These are phyloP conservation scores for Chlamydomonas sphaeroides DNA, from an alignment of 139 green algal genomes.

Conservation along the genomic window DNA sequence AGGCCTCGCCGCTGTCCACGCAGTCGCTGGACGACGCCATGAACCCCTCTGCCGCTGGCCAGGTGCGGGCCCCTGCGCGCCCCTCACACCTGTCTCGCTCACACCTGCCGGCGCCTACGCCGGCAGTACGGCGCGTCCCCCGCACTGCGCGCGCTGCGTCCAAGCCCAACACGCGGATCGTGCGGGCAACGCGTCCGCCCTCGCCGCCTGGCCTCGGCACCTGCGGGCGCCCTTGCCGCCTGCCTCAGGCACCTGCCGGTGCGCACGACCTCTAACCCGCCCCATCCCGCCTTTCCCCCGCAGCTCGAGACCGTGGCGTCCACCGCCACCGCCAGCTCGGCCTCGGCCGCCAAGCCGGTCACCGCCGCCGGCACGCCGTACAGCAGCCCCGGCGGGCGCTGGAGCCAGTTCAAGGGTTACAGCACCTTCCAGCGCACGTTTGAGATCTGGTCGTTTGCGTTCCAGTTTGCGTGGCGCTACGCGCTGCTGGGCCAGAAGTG, in stretches of 20 bases:
- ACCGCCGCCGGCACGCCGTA: conserved; percentile 72
- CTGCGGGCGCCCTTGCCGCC: too few species aligned
- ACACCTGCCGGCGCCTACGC: too few species aligned
- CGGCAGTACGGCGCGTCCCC: too few species aligned
- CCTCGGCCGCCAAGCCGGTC: neutral
- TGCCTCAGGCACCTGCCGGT: too few species aligned
- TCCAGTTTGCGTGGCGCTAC: conserved; percentile 86
- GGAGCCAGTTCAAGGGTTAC: conserved; percentile 80
- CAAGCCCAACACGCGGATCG: too few species aligned
- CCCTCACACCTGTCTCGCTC: too few species aligned
- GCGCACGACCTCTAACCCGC: too few species aligned
- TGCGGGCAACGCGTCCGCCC: too few species aligned
- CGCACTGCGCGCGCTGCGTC: too few species aligned
- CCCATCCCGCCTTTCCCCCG: too few species aligned
- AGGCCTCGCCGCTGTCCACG: neutral
- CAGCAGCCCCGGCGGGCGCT: conserved; percentile 69
- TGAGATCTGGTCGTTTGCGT: conserved; percentile 74
- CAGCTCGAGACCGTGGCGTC: conserved; percentile 70
- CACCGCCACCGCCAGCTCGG: neutral
- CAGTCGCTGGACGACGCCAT: conserved; percentile 59
- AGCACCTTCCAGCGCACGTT: conserved; percentile 65
- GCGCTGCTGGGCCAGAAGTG: conserved; percentile 70
- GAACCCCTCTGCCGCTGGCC: conserved; percentile 61
- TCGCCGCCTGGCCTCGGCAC: too few species aligned
- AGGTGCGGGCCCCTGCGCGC: too few species aligned